phyloP scores from a whole-genome alignment of 2,329 filamentous ascomycete species.

The Calonectria pteridis region DNA sequence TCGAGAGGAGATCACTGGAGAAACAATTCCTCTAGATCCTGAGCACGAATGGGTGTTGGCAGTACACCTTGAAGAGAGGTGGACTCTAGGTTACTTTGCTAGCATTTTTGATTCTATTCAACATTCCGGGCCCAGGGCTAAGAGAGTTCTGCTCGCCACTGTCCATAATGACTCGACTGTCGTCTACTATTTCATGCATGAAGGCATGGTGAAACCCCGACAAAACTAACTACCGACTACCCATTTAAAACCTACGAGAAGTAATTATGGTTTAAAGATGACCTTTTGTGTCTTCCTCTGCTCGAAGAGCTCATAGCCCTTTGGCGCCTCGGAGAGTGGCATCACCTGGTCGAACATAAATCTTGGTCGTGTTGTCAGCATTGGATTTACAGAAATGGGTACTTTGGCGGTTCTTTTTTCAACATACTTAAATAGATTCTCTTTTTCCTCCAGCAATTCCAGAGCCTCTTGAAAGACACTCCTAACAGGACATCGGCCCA shows the following conservation, averaged over 20 bases:
- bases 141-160: slow-evolving; percentile 80
- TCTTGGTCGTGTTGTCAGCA: slow-evolving; percentile 53
- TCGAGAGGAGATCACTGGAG: slow-evolving; percentile 63
- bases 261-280: slow-evolving; percentile 67
- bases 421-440: slow-evolving; percentile 74
- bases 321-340: slow-evolving; percentile 74
- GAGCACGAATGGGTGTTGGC: slow-evolving; percentile 84
- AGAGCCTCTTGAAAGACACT: slow-evolving; percentile 77
- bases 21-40: slow-evolving; percentile 60
- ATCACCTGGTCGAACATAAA: slow-evolving; percentile 85
- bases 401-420: neutral
- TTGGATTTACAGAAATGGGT: neutral
- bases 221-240: slow-evolving; percentile 71
- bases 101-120: slow-evolving; percentile 76
- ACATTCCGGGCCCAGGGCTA: slow-evolving; percentile 63
- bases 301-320: slow-evolving; percentile 79
- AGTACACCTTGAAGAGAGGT: slow-evolving; percentile 78
- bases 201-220: slow-evolving; percentile 87
- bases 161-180: slow-evolving; percentile 85
- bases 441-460: slow-evolving; percentile 73
- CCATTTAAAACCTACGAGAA: neutral
- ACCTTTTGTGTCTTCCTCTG: slow-evolving; percentile 82
- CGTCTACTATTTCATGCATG: slow-evolving; percentile 87
- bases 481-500: slow-evolving; percentile 82
- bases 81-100: slow-evolving; percentile 75